phyloP scores from a whole-genome alignment of 306 rosid genomes.

The Acmispon strigosus region DNA sequence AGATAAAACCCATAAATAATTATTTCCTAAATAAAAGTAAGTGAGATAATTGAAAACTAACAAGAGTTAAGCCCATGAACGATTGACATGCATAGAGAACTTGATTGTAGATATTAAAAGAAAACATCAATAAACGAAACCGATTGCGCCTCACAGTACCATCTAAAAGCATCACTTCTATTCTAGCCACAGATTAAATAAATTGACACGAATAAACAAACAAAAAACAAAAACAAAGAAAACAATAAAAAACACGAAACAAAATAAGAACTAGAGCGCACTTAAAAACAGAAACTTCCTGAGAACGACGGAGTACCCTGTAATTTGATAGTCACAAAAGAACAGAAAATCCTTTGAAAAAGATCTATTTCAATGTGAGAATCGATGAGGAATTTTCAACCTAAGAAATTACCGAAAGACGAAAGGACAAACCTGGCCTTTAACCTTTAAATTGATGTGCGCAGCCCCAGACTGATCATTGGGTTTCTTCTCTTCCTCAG shows the following conservation, averaged over 20 bases:
- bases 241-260: no score
- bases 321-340: not conserved
- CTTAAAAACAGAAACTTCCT: not conserved
- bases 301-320: not conserved
- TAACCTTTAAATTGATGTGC: slow-evolving; percentile 74
- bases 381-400: no score
- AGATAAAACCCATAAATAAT: not conserved
- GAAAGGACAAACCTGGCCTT: slow-evolving; percentile 56
- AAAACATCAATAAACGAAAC: not conserved
- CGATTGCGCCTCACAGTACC: no score
- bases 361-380: not conserved
- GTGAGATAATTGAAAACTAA: not conserved
- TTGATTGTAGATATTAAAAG: not conserved
- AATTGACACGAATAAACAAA: no score
- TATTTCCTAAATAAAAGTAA: no score
- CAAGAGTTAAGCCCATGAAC: not conserved
- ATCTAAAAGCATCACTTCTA: no score
- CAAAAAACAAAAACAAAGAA: no score
- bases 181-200: no score
- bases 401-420: not conserved
- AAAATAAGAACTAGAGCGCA: not conserved
- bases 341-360: not conserved
- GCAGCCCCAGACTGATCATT: slow-evolving; percentile 31
- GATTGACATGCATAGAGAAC: not conserved
- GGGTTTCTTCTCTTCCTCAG: slow-evolving; percentile 75